Evolutionary conservation across 352 stramenopile genomes (phyloP), one percentile per base, ranked within the genome.

Genomic region (Salisapilia sapeloensis): DNA sequence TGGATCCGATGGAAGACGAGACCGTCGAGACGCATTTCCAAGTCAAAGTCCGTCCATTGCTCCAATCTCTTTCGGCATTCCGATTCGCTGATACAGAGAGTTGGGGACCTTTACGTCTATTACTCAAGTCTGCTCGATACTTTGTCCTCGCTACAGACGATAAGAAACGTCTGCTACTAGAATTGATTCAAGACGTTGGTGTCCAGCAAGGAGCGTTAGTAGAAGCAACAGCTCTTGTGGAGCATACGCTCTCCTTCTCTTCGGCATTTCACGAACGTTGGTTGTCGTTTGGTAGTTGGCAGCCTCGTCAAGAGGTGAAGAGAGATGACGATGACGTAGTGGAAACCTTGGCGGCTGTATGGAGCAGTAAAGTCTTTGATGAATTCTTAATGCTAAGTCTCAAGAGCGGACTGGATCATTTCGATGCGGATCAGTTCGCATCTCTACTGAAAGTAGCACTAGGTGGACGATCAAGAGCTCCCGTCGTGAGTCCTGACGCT

Each of bases 371-470:
- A 19, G 28, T 85, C 8, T 36, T 85, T 11, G 70, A 85, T 37
- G 70, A 85, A 30, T 82, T 85, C 26, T 43, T 85, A 31, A 60
- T 82, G 56, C 80, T 79, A 35, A 82, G 65, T 38, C 38, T 85
- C 15, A 75, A 81, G 35, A 66, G 61, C n/a, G 53, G 65, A 14
- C 56, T 81, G 11, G 65, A 85, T 38, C 65, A 79, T 29, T 37
- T 72, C 19, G 57, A 82, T 28, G 47, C 40, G 7, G 48, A 46
- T 14, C 48, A 59, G 0, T 85, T 85, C 33, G 38, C 50, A 2
- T 47, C 39, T 23, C 39, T 85, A 33, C 28, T 85, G 24, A 56
- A 46, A 32, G 50, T 56, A 13, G 77, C 58, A 27, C 51, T 85
- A 19, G 65, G 70, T 27, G 61, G 60, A 1, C 38, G 50, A 21